Conservation (phyloP, 805 yeast species). For the Suhomyces pyralidae region DNA sequence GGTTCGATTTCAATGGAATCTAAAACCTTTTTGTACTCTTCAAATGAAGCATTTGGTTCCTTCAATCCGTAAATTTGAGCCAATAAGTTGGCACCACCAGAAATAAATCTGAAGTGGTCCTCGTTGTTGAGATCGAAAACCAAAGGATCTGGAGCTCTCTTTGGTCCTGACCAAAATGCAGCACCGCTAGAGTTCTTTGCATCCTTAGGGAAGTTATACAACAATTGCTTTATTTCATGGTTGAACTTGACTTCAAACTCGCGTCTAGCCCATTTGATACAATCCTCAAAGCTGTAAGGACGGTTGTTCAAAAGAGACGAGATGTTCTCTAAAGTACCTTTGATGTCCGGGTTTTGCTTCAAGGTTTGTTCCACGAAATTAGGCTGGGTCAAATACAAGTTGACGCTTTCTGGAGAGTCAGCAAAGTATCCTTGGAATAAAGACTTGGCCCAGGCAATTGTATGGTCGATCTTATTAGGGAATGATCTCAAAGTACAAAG, state of each 20-base stretch:
- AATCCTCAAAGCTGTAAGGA: conserved; percentile 89
- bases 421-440: conserved; percentile 88
- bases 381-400: conserved; percentile 85
- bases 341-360: conserved; percentile 90
- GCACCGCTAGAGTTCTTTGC: conserved; percentile 87
- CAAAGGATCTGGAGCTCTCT: conserved; percentile 91
- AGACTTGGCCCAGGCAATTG: conserved; percentile 98
- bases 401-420: conserved; percentile 92
- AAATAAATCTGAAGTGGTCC: conserved; percentile 79
- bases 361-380: conserved; percentile 87
- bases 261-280: conserved; percentile 90
- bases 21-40: conserved; percentile 55
- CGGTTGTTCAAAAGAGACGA: conserved; percentile 70
- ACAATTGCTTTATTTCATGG: conserved; percentile 83
- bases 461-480: conserved; percentile 97
- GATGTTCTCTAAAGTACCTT: conserved; percentile 80
- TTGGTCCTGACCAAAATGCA: conserved; percentile 97
- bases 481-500: conserved; percentile 94
- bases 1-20: conserved; percentile 42
- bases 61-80: conserved; percentile 89
- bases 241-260: conserved; percentile 84
- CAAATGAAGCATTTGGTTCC: conserved; percentile 57
- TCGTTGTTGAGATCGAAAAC: conserved; percentile 69
- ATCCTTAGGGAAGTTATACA: conserved; percentile 93
- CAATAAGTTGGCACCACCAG: conserved; percentile 86